These are phyloP conservation scores for Elsinoe arachidis DNA, from an alignment of 2,329 filamentous ascomycete species.

Conservation along the genomic window DNA sequence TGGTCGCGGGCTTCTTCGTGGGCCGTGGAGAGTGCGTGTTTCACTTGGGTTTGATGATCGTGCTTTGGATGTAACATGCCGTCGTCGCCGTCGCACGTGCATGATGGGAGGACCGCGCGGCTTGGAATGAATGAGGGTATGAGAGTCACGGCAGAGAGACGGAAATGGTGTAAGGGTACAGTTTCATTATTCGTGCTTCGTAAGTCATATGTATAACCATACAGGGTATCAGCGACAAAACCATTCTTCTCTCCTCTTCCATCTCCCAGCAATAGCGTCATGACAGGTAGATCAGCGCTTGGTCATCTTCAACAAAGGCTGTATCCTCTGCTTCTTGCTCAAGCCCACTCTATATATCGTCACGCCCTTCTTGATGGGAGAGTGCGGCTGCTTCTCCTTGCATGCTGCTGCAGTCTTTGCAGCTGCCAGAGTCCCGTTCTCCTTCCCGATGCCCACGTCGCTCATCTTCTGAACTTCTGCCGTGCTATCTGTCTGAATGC, in stretches of 20 bases:
- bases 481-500: not conserved
- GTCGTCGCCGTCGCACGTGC: not conserved
- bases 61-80: not conserved
- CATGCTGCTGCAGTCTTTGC: not conserved
- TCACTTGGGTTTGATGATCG: not conserved
- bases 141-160: no score
- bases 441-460: constrained; percentile 1
- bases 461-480: not conserved
- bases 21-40: no score
- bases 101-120: no score
- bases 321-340: constrained; percentile 41
- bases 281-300: constrained; percentile 4
- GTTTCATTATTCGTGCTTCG: not conserved
- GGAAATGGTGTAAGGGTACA: not conserved
- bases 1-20: no score
- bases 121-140: no score
- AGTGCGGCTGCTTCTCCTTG: constrained; percentile 15
- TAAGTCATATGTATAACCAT: constrained; percentile 7
- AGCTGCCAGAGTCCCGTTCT: not conserved
- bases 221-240: constrained; percentile 7
- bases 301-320: constrained; percentile 32
- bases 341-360: constrained; percentile 36
- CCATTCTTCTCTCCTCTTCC: not conserved
- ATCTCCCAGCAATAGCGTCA: not conserved
- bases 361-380: constrained; percentile 20